These are phyloP conservation scores for Cicer pinnatifidum DNA, from an alignment of 306 rosid genomes.

Conservation along the genomic window DNA sequence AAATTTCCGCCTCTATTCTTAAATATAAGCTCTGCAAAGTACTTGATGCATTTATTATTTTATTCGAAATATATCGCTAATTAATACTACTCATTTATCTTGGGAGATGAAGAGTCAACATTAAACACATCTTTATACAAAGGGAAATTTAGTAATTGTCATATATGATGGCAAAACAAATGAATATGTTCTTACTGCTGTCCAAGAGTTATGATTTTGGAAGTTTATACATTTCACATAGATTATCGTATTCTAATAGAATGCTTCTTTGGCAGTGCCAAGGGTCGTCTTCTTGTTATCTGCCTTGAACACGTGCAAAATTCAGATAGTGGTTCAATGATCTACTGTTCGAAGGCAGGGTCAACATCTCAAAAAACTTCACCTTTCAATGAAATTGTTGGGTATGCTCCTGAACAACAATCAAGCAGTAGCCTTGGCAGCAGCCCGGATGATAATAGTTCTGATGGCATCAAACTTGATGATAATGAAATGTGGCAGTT, in stretches of 20 bases:
- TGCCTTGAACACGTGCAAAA: conserved; percentile 85
- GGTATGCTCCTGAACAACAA: conserved; percentile 77
- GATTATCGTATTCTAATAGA: conserved; percentile 50
- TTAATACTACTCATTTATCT: too few species aligned
- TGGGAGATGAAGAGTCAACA: too few species aligned
- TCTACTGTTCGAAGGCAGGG: conserved; percentile 77
- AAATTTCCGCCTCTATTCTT: not conserved
- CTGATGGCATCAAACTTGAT: conserved; percentile 83
- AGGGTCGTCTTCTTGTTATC: conserved; percentile 88
- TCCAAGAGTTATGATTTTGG: conserved; percentile 23
- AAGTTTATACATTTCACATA: conserved; percentile 30
- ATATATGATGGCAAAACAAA: conserved; percentile 19
- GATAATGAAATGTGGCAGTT: conserved; percentile 93
- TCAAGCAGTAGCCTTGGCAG: conserved; percentile 87
- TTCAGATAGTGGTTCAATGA: conserved; percentile 93
- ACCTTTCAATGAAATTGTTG: conserved; percentile 76
- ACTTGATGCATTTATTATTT: too few species aligned
- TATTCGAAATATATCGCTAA: too few species aligned
- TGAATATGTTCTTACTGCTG: conserved; percentile 16
- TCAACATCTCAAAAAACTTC: conserved; percentile 75
- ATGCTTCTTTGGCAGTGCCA: conserved; percentile 63
- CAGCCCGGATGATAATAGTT: conserved; percentile 83
- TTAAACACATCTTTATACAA: too few species aligned
- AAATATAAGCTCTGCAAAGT: too few species aligned
- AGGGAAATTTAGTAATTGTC: too few species aligned